Percentiles rank a stretch among this genome's conserved stretches.
phyloP scores from a whole-genome alignment of 2,329 filamentous ascomycete species.

The Dactylellina leptospora region DNA sequence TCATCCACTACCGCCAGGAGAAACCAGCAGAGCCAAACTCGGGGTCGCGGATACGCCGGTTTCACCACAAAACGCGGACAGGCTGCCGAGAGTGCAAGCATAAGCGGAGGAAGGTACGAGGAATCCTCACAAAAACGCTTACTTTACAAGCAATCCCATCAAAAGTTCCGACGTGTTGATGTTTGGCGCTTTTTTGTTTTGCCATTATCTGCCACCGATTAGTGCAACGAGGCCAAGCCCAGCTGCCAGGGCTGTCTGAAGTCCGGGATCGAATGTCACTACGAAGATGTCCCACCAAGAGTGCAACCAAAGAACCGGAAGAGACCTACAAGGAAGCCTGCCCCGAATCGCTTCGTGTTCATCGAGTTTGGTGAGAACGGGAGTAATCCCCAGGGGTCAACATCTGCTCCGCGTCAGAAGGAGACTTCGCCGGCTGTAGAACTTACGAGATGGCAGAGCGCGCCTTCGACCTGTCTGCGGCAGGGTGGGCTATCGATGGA shows the following conservation, averaged over 20 bases:
- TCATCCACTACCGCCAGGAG: slow-evolving; percentile 46
- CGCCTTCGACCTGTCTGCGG: slow-evolving; percentile 38
- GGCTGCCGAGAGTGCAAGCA: slow-evolving; percentile 48
- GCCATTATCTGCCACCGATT: background rate
- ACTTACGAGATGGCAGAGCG: slow-evolving; percentile 43
- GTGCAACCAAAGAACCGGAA: slow-evolving; percentile 51
- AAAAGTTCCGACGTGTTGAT: slow-evolving; percentile 11
- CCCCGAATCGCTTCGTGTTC: slow-evolving; percentile 44
- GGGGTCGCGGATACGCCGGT: slow-evolving; percentile 28
- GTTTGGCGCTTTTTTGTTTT: background rate
- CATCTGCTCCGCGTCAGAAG: background rate
- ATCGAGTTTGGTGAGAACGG: slow-evolving; percentile 32
- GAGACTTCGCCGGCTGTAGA: background rate
- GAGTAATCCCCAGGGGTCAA: background rate
- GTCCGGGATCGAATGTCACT: slow-evolving; percentile 40
- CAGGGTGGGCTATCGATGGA: slow-evolving; percentile 12
- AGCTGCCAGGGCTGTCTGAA: slow-evolving; percentile 41
- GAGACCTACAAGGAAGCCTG: slow-evolving; percentile 32
- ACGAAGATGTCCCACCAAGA: slow-evolving; percentile 34
- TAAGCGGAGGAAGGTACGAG: slow-evolving; percentile 49
- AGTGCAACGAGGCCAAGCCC: slow-evolving; percentile 49
- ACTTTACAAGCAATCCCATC: background rate
- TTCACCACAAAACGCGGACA: slow-evolving; percentile 47
- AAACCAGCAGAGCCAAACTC: slow-evolving; percentile 24
- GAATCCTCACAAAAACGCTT: background rate